Base-by-base conservation (phyloP, 352 stramenopile species). In the Blastocystis sp. region DNA sequence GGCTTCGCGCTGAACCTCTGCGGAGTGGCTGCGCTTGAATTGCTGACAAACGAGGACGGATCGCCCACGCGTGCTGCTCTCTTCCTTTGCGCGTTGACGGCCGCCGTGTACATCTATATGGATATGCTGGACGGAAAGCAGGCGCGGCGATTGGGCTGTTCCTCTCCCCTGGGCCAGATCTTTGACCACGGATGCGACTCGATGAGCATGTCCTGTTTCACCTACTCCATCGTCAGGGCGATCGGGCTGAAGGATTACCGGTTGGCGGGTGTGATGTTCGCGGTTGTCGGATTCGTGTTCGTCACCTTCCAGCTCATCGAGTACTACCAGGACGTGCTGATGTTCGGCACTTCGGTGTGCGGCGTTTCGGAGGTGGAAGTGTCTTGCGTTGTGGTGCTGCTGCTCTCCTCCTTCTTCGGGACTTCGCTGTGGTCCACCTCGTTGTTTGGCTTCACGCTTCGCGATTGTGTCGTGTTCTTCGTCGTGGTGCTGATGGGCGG, bases 101-200 rank as follows among this genome's bases (percentile, higher is more conserved):
- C 59, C 0, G 7, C 4, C 59, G 9, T 34, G 59, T 65, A 65
- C 97, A 97, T 69, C 14, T 57, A 57, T 14, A 7, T 57, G 48
- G 48, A 57, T 14, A 57, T 57, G 48, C 95, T 99, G 90, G 97
- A 99, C 90, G 97, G 97, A 76, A 99, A 99, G 92, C 96, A 98
- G 91, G 96, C 97, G 54, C 93, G 96, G 19, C 94, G 94, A 89
- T 98, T 96, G 21, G 91, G 92, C 64, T 94, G 92, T 19, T 97
- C 93, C 10, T 98, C 95, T 60, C 95, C 97, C 7, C 91, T 99
- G 40, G 97, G 97, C 1, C 93, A 99, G 90, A 91, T 99, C 59
- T 99, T 99, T 90, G 97, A 99, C 91, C 97, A 99, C 92, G 96
- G 94, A 19, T 87, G 77, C n/a, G 77, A 87, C 43, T 69, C 77